Evolutionary conservation across 805 yeast species (phyloP).

Genomic region (Candida cerambycidarum): DNA sequence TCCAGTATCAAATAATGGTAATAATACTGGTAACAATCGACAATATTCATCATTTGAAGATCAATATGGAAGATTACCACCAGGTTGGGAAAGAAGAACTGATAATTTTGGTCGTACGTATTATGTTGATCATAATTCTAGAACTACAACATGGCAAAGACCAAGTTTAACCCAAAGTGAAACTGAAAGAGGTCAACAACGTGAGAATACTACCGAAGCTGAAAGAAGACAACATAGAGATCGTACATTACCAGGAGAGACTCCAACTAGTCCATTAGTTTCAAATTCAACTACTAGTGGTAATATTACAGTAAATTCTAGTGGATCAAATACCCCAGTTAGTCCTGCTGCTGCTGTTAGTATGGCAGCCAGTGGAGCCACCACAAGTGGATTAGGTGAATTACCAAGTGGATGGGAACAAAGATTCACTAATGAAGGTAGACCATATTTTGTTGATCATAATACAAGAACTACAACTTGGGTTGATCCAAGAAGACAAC

Average conservation of each 20-base stretch:
- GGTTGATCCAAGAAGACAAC: constrained; percentile 99
- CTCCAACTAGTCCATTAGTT: constrained; percentile 36
- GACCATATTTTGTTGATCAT: constrained; percentile 98
- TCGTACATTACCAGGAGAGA: constrained; percentile 79
- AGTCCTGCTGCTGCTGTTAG: constrained; percentile 68
- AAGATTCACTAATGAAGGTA: constrained; percentile 95
- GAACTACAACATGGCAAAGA: constrained; percentile 99
- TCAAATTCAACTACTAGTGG: constrained; percentile 33
- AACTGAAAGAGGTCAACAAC: constrained; percentile 60
- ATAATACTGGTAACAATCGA: constrained; percentile 34
- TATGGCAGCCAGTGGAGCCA: constrained; percentile 77
- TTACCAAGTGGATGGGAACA: constrained; percentile 99
- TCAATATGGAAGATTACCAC: constrained; percentile 92
- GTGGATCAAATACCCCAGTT: constrained; percentile 50
- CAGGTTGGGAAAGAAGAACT: constrained; percentile 99
- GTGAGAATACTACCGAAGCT: constrained; percentile 72
- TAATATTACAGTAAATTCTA: constrained; percentile 46
- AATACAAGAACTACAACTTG: constrained; percentile 99
- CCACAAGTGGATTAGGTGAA: constrained; percentile 95
- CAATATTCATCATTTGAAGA: constrained; percentile 95
- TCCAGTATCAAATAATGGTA: constrained; percentile 12
- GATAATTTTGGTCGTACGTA: constrained; percentile 97
- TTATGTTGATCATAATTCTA: constrained; percentile 95
- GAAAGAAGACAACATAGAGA: constrained; percentile 90
- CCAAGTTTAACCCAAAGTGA: constrained; percentile 85